Conservation (phyloP, 1,139 yeast genomes). For the Casaregolazyma lundiana region DNA sequence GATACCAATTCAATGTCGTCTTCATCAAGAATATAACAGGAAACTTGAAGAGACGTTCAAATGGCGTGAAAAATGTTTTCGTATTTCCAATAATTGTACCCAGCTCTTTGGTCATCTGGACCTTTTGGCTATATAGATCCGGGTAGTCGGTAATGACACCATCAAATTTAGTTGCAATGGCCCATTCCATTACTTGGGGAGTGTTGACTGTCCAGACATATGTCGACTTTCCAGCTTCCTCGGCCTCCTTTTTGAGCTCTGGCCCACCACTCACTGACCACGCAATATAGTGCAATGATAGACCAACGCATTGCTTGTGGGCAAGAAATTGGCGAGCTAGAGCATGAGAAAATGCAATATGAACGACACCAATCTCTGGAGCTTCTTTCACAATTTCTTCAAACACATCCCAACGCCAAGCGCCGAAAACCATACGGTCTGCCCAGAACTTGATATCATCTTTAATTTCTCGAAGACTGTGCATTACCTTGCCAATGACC, state of each 20-base stretch:
- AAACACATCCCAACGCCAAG: constrained; percentile 72
- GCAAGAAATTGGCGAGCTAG: constrained; percentile 35
- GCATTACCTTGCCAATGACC: constrained; percentile 50
- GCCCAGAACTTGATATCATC: constrained; percentile 61
- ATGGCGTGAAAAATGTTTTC: constrained; percentile 14
- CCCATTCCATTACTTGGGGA: constrained; percentile 39
- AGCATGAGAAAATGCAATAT: constrained; percentile 46
- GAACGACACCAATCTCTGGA: constrained; percentile 45
- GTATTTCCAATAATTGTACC: constrained; percentile 10
- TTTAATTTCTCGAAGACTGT: constrained; percentile 45
- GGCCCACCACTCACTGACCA: constrained; percentile 42
- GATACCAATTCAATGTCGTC: background rate
- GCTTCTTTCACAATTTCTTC: constrained; percentile 44
- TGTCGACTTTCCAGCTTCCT: constrained; percentile 46
- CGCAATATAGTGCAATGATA: constrained; percentile 41
- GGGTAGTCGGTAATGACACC: constrained; percentile 67
- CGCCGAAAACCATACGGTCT: constrained; percentile 63
- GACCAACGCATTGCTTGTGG: constrained; percentile 38
- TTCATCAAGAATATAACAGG: constrained; percentile 13
- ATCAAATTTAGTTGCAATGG: constrained; percentile 45
- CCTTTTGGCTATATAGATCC: constrained; percentile 23
- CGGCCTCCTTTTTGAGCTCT: constrained; percentile 34
- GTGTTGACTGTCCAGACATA: constrained; percentile 82
- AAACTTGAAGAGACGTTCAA: constrained; percentile 13
- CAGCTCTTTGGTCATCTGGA: constrained; percentile 16